These are phyloP conservation scores for Tylopilus rubrobrunneus DNA, from an alignment of 768 basidiomycete species.

Conservation along the genomic window DNA sequence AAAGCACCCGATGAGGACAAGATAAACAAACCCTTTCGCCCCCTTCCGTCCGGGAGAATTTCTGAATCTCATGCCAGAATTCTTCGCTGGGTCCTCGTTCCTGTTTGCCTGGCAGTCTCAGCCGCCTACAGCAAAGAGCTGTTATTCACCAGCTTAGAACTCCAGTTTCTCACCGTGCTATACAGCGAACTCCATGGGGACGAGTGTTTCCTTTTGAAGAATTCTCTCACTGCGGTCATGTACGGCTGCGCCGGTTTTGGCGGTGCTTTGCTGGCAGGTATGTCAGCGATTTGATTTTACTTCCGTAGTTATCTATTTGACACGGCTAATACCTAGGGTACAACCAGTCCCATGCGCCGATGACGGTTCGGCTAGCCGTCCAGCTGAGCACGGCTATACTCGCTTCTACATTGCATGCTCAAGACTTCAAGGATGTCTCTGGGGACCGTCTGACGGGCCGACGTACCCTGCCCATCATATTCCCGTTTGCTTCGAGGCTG, in stretches of 20 bases:
- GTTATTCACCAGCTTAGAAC: slow-evolving; percentile 26
- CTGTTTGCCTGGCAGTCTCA: slow-evolving; percentile 32
- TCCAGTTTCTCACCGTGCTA: slow-evolving; percentile 21
- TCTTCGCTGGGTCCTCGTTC: slow-evolving; percentile 35
- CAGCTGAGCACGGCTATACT: slow-evolving; percentile 26
- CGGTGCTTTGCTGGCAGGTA: slow-evolving; percentile 32
- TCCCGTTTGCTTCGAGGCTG: slow-evolving; percentile 22
- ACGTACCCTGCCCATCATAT: slow-evolving; percentile 38
- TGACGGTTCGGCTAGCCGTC: slow-evolving; percentile 19
- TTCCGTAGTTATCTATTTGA: not conserved
- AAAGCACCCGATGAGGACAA: slow-evolving; percentile 39
- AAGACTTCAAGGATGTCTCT: slow-evolving; percentile 36
- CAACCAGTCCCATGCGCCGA: slow-evolving; percentile 2
- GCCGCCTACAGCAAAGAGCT: slow-evolving; percentile 22
- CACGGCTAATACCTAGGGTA: not conserved
- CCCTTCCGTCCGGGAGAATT: slow-evolving; percentile 38
- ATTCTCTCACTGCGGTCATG: slow-evolving; percentile 30
- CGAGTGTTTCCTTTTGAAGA: slow-evolving; percentile 28
- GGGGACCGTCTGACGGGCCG: slow-evolving; percentile 37
- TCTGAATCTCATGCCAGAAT: slow-evolving; percentile 20
- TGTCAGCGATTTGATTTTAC: not conserved
- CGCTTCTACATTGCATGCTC: slow-evolving; percentile 29
- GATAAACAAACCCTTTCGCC: slow-evolving; percentile 29
- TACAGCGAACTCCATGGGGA: slow-evolving; percentile 35
- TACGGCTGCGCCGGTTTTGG: slow-evolving; percentile 33